Evolutionary conservation across 1,139 yeast genomes (phyloP).

Genomic region (Casaregolazyma suthepensis): DNA sequence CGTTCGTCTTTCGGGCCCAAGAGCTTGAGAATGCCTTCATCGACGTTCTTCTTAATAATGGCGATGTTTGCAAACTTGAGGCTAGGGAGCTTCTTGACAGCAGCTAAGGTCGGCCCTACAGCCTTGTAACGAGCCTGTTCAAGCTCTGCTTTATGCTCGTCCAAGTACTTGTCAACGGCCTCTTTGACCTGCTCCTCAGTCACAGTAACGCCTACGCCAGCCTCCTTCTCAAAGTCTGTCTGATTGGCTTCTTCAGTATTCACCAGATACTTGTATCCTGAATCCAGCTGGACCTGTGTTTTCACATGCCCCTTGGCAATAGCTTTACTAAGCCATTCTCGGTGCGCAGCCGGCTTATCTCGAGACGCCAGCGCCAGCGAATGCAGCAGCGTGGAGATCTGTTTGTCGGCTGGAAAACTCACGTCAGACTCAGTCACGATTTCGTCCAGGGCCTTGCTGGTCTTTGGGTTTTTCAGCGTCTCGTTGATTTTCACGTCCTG

Average conservation of each 20-base stretch:
- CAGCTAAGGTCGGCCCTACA: slow-evolving; percentile 71
- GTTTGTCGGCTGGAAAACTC: slow-evolving; percentile 21
- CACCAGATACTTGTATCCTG: slow-evolving; percentile 67
- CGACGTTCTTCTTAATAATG: slow-evolving; percentile 79
- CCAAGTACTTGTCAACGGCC: slow-evolving; percentile 56
- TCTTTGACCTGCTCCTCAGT: slow-evolving; percentile 57
- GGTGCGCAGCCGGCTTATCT: slow-evolving; percentile 30
- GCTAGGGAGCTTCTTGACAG: slow-evolving; percentile 62
- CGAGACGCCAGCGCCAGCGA: slow-evolving; percentile 53
- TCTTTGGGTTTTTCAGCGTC: slow-evolving; percentile 77
- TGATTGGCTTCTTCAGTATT: slow-evolving; percentile 35
- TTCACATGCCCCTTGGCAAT: slow-evolving; percentile 61
- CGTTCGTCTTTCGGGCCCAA: slow-evolving; percentile 97
- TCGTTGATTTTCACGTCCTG: slow-evolving; percentile 40
- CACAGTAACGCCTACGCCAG: slow-evolving; percentile 81
- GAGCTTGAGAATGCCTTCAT: slow-evolving; percentile 58
- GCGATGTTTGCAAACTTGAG: slow-evolving; percentile 92
- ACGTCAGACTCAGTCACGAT: slow-evolving; percentile 43
- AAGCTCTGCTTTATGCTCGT: slow-evolving; percentile 51
- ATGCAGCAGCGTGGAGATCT: slow-evolving; percentile 57
- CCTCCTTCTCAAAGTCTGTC: slow-evolving; percentile 48
- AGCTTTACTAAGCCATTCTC: slow-evolving; percentile 51
- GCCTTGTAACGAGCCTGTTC: slow-evolving; percentile 66
- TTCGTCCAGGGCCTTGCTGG: slow-evolving; percentile 58
- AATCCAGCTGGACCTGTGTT: slow-evolving; percentile 68